These are phyloP conservation scores for Magnolia changhungtana DNA, from an alignment of 164 flowering plant species.

Conservation along the genomic window DNA sequence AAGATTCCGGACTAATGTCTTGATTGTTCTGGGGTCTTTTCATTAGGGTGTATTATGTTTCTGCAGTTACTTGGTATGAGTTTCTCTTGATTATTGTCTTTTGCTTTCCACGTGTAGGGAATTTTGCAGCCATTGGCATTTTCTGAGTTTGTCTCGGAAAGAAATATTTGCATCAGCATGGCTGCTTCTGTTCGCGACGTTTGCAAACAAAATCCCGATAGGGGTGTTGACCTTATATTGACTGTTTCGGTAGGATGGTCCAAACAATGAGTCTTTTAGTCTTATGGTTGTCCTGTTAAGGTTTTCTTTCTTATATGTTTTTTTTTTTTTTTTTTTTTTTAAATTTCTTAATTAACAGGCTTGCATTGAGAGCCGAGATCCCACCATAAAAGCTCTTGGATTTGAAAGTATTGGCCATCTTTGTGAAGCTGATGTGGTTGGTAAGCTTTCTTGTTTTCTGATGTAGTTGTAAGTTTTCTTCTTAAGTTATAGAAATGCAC, in stretches of 20 bases:
- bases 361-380: conserved; percentile 75
- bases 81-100: conserved; percentile 3
- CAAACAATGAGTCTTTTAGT: conserved; percentile 3
- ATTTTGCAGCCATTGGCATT: conserved; percentile 59
- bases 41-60: not conserved
- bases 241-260: conserved; percentile 65
- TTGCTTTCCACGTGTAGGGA: conserved; percentile 33
- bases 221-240: conserved; percentile 95
- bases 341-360: conserved; percentile 46
- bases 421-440: conserved; percentile 97
- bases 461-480: conserved; percentile 55
- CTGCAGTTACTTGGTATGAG: not conserved
- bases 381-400: conserved; percentile 68
- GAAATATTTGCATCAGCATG: conserved; percentile 56
- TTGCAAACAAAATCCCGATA: conserved; percentile 82
- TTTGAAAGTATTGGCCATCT: conserved; percentile 83
- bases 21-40: not conserved
- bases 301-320: not conserved
- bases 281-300: conserved; percentile 3
- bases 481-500: not conserved
- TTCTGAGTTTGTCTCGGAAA: conserved; percentile 39
- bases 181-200: conserved; percentile 88
- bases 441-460: conserved; percentile 44
- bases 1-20: not conserved
- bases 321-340: not conserved